Evolutionary conservation across 2,329 filamentous ascomycete genomes (phyloP).

Genomic region (Claviceps cyperi): DNA sequence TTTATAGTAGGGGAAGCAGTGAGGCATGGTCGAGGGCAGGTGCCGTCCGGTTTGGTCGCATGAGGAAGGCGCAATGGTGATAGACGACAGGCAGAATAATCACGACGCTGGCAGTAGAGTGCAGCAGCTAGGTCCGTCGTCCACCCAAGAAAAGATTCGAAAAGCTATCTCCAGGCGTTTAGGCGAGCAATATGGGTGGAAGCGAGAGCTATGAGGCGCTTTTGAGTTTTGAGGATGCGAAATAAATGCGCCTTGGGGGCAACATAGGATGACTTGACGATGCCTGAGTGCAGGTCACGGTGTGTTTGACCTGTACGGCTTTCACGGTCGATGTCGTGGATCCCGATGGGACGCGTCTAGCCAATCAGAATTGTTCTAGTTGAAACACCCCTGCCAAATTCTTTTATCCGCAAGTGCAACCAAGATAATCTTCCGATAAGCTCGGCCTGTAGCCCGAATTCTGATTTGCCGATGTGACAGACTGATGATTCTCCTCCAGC

Average conservation of each 20-base stretch:
- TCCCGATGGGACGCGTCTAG: not conserved
- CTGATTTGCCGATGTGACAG: not conserved
- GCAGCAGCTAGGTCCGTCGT: not conserved
- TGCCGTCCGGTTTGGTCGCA: conserved; percentile 15
- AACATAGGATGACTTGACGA: not conserved
- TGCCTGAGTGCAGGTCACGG: not conserved
- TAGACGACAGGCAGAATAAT: conserved; percentile 2
- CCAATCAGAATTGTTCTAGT: conserved; percentile 12
- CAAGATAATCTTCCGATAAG: conserved; percentile 1
- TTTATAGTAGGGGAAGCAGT: conserved; percentile 14
- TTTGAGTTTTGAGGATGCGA: not conserved
- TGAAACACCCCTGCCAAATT: conserved; percentile 9
- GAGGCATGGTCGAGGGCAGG: conserved; percentile 18
- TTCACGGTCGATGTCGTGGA: not conserved
- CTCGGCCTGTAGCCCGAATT: not conserved
- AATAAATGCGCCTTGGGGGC: not conserved
- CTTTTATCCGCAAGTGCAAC: conserved; percentile 21
- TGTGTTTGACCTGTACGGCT: not conserved
- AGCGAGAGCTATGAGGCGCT: not conserved
- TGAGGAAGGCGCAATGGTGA: conserved; percentile 9
- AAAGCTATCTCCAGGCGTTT: not conserved
- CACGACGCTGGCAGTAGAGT: not conserved
- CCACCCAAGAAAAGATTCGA: not conserved
- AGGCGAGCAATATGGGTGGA: not conserved
- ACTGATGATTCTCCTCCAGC: not conserved